phyloP scores from a whole-genome alignment of 2,329 filamentous ascomycete species.

The Fusarium tupiense region DNA sequence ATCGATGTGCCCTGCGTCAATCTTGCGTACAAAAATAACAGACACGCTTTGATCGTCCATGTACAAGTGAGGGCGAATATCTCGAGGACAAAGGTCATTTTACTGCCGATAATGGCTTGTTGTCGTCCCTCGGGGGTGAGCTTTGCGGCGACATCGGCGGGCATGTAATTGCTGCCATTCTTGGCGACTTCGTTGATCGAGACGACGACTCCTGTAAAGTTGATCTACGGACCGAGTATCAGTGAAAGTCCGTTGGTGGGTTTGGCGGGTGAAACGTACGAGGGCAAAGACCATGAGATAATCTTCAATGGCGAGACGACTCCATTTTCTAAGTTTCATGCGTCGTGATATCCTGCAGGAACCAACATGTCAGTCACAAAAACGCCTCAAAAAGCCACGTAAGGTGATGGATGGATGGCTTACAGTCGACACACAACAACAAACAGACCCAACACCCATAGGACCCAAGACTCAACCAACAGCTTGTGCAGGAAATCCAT shows the following conservation, averaged over 20 bases:
- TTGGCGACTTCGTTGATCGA: constrained; percentile 54
- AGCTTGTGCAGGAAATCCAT: constrained; percentile 43
- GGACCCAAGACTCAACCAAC: constrained; percentile 45
- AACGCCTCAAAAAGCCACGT: neutral
- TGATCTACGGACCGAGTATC: constrained; percentile 20
- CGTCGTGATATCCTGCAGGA: constrained; percentile 42
- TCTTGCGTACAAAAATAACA: constrained; percentile 62
- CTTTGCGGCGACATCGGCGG: constrained; percentile 47
- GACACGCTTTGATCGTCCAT: constrained; percentile 63
- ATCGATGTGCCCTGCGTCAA: constrained; percentile 54
- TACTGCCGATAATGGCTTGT: constrained; percentile 60
- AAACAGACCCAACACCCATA: constrained; percentile 42
- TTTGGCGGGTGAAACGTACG: constrained; percentile 30
- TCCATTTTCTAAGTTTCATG: constrained; percentile 55
- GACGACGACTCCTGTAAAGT: constrained; percentile 55
- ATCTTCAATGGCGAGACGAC: constrained; percentile 64
- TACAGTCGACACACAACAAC: constrained; percentile 41
- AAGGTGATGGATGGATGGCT: neutral
- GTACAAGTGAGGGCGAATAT: constrained; percentile 61
- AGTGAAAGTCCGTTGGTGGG: neutral
- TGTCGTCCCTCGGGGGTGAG: constrained; percentile 57
- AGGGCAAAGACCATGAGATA: constrained; percentile 65
- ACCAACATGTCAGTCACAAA: neutral
- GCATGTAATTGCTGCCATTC: constrained; percentile 57
- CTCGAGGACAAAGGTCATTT: constrained; percentile 63